phyloP scores from a whole-genome alignment of 805 yeast species.

The Tetrapisispora pingtungensis region DNA sequence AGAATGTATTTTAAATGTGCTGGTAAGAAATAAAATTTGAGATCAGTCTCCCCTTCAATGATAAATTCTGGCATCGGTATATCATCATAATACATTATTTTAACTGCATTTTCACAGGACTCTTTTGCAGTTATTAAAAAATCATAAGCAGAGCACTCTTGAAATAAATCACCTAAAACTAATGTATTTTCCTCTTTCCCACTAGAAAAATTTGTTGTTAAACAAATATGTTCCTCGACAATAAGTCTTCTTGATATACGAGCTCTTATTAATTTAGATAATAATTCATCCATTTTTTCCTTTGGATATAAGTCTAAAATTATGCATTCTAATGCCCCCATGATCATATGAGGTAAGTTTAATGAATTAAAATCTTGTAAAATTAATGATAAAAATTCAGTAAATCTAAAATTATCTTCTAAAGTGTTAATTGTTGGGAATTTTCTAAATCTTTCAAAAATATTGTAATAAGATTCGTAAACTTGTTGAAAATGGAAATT shows the following conservation, averaged over 20 bases:
- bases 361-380: slow-evolving; percentile 67
- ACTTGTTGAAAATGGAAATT: slow-evolving; percentile 81
- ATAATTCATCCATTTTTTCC: slow-evolving; percentile 55
- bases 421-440: slow-evolving; percentile 56
- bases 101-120: slow-evolving; percentile 42
- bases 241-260: slow-evolving; percentile 84
- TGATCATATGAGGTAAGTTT: slow-evolving; percentile 78
- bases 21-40: slow-evolving; percentile 71
- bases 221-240: slow-evolving; percentile 81
- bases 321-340: slow-evolving; percentile 84
- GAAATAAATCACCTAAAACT: slow-evolving; percentile 72
- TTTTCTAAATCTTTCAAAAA: slow-evolving; percentile 76
- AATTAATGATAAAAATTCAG: slow-evolving; percentile 50
- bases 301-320: slow-evolving; percentile 50
- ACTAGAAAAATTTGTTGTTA: slow-evolving; percentile 52
- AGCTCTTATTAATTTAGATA: slow-evolving; percentile 70
- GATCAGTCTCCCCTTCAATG: slow-evolving; percentile 61
- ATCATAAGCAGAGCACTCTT: slow-evolving; percentile 63
- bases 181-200: slow-evolving; percentile 35
- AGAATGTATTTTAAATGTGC: slow-evolving; percentile 79
- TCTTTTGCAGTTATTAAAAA: slow-evolving; percentile 49
- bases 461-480: slow-evolving; percentile 79
- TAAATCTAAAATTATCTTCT: slow-evolving; percentile 67
- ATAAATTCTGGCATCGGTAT: slow-evolving; percentile 60
- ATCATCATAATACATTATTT: slow-evolving; percentile 40